A percentile compares a stretch with the other conserved stretches of the same genome.
phyloP scores from a whole-genome alignment of 106 monocot species.

The Ottelia alismoides region DNA sequence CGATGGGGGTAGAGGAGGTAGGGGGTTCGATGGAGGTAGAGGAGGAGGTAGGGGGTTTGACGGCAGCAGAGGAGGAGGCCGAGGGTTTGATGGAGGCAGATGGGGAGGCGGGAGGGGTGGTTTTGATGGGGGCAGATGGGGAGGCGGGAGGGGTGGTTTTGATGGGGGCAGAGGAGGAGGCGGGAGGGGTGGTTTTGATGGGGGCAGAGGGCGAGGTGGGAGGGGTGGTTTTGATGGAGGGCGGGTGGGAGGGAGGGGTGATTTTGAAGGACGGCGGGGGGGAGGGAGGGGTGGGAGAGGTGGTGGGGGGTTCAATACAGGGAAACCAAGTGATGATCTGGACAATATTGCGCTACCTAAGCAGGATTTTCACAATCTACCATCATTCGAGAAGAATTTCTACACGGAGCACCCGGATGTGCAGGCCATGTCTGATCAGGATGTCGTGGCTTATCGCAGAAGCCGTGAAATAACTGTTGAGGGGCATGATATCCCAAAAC shows the following conservation, averaged over 20 bases:
- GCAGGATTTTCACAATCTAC: constrained; percentile 65
- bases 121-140: constrained; percentile 12
- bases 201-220: too few relatives aligned
- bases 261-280: too few relatives aligned
- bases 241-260: too few relatives aligned
- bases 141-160: too few relatives aligned
- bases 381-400: constrained; percentile 84
- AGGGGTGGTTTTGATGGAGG: too few relatives aligned
- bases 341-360: constrained; percentile 45
- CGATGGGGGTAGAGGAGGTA: constrained; percentile 5
- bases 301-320: too few relatives aligned
- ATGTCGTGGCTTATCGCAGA: constrained; percentile 39
- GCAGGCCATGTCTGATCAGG: constrained; percentile 71
- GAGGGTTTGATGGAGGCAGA: constrained; percentile 2
- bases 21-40: too few relatives aligned
- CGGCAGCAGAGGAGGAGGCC: not conserved
- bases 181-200: too few relatives aligned
- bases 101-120: too few relatives aligned
- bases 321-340: constrained; percentile 39
- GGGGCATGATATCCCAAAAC: constrained; percentile 78
- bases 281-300: too few relatives aligned
- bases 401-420: constrained; percentile 61
- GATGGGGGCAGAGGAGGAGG: too few relatives aligned
- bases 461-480: constrained; percentile 67
- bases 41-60: constrained; percentile 14